phyloP scores from a whole-genome alignment of 2,329 filamentous ascomycete genomes.

The Salinomyces thailandicus region DNA sequence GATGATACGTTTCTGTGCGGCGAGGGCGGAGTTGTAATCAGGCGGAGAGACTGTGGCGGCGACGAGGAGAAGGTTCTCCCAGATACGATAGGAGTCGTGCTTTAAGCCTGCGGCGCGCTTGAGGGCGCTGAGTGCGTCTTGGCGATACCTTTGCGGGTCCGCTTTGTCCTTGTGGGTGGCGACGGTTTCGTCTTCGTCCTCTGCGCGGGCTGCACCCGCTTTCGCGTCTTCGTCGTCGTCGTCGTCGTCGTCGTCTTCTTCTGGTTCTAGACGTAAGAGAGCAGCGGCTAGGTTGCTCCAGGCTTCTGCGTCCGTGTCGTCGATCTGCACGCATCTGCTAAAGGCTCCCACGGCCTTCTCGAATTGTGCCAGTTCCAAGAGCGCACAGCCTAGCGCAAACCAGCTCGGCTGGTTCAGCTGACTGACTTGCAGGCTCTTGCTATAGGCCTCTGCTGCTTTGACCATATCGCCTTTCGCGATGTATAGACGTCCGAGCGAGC shows the following conservation, averaged over 20 bases:
- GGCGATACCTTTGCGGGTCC: slow-evolving; percentile 49
- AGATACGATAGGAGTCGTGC: slow-evolving; percentile 81
- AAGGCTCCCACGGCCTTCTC: slow-evolving; percentile 75
- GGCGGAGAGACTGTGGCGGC: slow-evolving; percentile 67
- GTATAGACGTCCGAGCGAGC: slow-evolving; percentile 72
- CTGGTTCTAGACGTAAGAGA: slow-evolving; percentile 41
- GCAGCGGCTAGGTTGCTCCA: slow-evolving; percentile 93
- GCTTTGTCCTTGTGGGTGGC: slow-evolving; percentile 11
- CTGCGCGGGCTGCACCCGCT: slow-evolving; percentile 14
- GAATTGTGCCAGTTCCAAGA: slow-evolving; percentile 66
- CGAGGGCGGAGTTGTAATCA: slow-evolving; percentile 62
- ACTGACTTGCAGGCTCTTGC: slow-evolving; percentile 65
- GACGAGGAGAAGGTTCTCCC: slow-evolving; percentile 91
- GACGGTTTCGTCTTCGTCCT: slow-evolving; percentile 25
- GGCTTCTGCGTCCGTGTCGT: slow-evolving; percentile 79
- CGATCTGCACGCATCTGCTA: slow-evolving; percentile 68
- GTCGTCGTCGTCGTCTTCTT: no score
- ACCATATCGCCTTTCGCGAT: slow-evolving; percentile 55
- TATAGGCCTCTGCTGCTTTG: slow-evolving; percentile 67
- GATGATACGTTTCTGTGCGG: slow-evolving; percentile 64
- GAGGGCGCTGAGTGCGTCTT: slow-evolving; percentile 71
- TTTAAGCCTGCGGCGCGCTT: slow-evolving; percentile 78
- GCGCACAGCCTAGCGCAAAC: slow-evolving; percentile 83
- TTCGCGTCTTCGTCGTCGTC: slow-evolving; percentile 11
- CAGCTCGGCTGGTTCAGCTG: slow-evolving; percentile 73